Percentiles rank a stretch among this genome's conserved stretches.
These are phyloP conservation scores for Strobilomyces confusus DNA, from an alignment of 768 basidiomycete genomes.

Conservation along the genomic window DNA sequence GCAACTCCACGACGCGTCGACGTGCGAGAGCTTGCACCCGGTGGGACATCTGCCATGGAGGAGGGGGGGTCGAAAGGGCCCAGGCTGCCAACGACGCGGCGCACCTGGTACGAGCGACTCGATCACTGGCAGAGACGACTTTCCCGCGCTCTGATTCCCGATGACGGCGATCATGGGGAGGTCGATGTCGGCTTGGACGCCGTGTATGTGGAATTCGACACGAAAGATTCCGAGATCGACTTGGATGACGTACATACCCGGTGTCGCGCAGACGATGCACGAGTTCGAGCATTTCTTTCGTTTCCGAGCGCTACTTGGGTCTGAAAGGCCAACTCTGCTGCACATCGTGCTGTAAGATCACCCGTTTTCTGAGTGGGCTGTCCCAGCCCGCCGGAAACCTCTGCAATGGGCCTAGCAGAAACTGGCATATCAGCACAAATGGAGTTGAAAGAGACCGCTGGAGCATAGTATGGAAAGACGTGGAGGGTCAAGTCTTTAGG, in stretches of 20 bases:
- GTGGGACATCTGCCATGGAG: neutral
- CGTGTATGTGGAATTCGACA: neutral
- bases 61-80: too few relatives aligned
- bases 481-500: too few relatives aligned
- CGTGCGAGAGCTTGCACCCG: slow-evolving; percentile 1
- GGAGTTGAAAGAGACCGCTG: too few relatives aligned
- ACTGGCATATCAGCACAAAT: too few relatives aligned
- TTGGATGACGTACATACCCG: too few relatives aligned
- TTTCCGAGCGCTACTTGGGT: slow-evolving; percentile 47
- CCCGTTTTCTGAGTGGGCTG: too few relatives aligned
- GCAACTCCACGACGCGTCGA: neutral
- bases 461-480: too few relatives aligned
- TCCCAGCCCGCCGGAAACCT: too few relatives aligned
- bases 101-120: neutral
- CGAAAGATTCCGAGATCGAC: too few relatives aligned
- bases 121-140: neutral
- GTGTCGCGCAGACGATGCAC: slow-evolving; percentile 61
- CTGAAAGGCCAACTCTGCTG: slow-evolving; percentile 56
- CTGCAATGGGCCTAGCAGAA: too few relatives aligned
- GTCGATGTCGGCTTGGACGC: slow-evolving; percentile 2
- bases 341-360: too few relatives aligned
- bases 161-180: slow-evolving; percentile 5
- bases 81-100: too few relatives aligned
- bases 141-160: slow-evolving; percentile 1
- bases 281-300: slow-evolving; percentile 54